Evolutionary conservation across 2,329 filamentous ascomycete species (phyloP).

Genomic region (Teratosphaeria destructans): DNA sequence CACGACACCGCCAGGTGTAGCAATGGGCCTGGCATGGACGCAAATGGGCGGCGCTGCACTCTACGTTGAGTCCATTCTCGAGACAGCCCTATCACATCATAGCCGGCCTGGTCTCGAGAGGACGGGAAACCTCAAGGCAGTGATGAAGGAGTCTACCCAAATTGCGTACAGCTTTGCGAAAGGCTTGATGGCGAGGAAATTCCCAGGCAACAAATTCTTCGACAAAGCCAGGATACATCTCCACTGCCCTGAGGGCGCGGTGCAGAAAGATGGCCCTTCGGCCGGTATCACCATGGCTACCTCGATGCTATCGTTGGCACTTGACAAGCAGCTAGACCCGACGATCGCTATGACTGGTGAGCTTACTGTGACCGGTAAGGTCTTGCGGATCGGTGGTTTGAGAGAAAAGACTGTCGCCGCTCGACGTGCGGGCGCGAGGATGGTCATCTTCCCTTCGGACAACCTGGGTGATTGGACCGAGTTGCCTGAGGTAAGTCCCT

Average conservation of each 20-base stretch:
- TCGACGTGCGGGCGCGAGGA: conserved; percentile 80
- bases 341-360: conserved; percentile 97
- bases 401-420: conserved; percentile 97
- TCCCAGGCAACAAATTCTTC: conserved; percentile 88
- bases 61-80: conserved; percentile 93
- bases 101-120: conserved; percentile 76
- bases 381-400: conserved; percentile 84
- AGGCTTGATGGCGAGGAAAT: conserved; percentile 71
- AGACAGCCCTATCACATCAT: conserved; percentile 62
- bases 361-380: conserved; percentile 92
- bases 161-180: conserved; percentile 97
- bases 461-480: conserved; percentile 97
- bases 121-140: conserved; percentile 86
- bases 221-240: conserved; percentile 91
- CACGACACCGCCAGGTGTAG: conserved; percentile 81
- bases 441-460: conserved; percentile 87
- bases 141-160: conserved; percentile 95
- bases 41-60: conserved; percentile 92
- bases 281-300: conserved; percentile 99
- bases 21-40: conserved; percentile 97
- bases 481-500: conserved; percentile 71
- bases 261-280: conserved; percentile 70
- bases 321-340: conserved; percentile 68
- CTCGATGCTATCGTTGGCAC: conserved; percentile 71
- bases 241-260: conserved; percentile 92